Evolutionary conservation across 2,329 filamentous ascomycete species (phyloP).

Genomic region (Fusarium sp.): DNA sequence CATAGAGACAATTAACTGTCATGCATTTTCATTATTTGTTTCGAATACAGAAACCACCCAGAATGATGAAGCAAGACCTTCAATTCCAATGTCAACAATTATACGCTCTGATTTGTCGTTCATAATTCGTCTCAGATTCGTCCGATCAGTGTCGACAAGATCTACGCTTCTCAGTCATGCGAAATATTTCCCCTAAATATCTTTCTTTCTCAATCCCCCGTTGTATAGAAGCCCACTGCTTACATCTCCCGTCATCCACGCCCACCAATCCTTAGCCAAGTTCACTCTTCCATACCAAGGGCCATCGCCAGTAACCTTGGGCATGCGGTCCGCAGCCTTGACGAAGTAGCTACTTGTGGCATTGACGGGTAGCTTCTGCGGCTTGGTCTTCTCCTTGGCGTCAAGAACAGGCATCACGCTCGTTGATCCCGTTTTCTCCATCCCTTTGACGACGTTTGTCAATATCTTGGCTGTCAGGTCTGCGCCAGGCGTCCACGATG

Average conservation of each 20-base stretch:
- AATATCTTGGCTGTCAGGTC: slow-evolving; percentile 65
- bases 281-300: slow-evolving; percentile 55
- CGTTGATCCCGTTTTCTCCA: slow-evolving; percentile 62
- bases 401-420: slow-evolving; percentile 61
- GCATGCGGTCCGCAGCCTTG: slow-evolving; percentile 54
- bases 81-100: not conserved
- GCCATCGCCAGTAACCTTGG: slow-evolving; percentile 52
- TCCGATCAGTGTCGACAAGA: not conserved
- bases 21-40: not conserved
- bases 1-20: not conserved
- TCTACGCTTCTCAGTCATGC: not conserved
- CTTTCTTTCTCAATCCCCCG: slow-evolving; percentile 45
- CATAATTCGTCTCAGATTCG: not conserved
- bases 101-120: not conserved
- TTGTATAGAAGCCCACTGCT: slow-evolving; percentile 52
- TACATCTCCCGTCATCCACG: slow-evolving; percentile 50
- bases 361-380: slow-evolving; percentile 45
- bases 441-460: slow-evolving; percentile 65
- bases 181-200: slow-evolving; percentile 14
- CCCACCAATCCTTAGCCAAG: slow-evolving; percentile 50
- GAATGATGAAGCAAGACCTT: not conserved
- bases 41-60: not conserved
- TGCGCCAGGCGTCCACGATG: slow-evolving; percentile 76
- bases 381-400: slow-evolving; percentile 42
- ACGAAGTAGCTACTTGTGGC: slow-evolving; percentile 54